A percentile compares a stretch with the other conserved stretches of the same genome.
Evolutionary conservation across 345 rosid genomes (phyloP).

Genomic region (Eucalyptus viminalis): DNA sequence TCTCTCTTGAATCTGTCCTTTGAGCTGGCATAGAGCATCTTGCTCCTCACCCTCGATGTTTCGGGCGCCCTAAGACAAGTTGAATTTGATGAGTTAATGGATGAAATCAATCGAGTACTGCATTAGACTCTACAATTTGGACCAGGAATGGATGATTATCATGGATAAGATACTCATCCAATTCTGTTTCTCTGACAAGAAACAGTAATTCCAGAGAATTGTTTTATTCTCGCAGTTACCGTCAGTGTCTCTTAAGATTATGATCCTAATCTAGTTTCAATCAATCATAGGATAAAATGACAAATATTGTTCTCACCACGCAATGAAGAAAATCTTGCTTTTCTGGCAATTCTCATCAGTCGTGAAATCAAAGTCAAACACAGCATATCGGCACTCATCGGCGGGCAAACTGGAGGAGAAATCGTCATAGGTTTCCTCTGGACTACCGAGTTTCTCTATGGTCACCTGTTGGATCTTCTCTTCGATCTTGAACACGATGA

Average conservation of each 20-base stretch:
- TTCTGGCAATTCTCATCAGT: constrained; percentile 64
- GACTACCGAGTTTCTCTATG: constrained; percentile 44
- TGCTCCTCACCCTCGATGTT: constrained; percentile 54
- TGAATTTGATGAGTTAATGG: neutral
- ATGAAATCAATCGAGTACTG: neutral
- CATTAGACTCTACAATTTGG: neutral
- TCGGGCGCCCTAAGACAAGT: constrained; percentile 45
- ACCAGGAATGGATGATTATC: neutral
- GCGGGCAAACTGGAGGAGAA: constrained; percentile 40
- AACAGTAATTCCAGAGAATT: neutral
- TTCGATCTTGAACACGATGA: constrained; percentile 55
- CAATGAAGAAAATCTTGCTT: constrained; percentile 67
- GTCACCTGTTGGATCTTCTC: constrained; percentile 48
- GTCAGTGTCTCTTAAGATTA: neutral
- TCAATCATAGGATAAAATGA: neutral
- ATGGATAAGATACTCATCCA: neutral
- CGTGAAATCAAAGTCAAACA: constrained; percentile 43
- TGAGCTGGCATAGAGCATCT: constrained; percentile 75
- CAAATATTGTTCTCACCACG: constrained; percentile 25
- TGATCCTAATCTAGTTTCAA: neutral
- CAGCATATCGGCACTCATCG: constrained; percentile 54
- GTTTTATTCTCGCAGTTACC: neutral
- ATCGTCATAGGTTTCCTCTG: constrained; percentile 42
- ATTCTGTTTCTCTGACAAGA: neutral
- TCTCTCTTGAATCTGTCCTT: constrained; percentile 74